phyloP scores from a whole-genome alignment of 2,329 filamentous ascomycete species.

The Fusarium sulawesiense region DNA sequence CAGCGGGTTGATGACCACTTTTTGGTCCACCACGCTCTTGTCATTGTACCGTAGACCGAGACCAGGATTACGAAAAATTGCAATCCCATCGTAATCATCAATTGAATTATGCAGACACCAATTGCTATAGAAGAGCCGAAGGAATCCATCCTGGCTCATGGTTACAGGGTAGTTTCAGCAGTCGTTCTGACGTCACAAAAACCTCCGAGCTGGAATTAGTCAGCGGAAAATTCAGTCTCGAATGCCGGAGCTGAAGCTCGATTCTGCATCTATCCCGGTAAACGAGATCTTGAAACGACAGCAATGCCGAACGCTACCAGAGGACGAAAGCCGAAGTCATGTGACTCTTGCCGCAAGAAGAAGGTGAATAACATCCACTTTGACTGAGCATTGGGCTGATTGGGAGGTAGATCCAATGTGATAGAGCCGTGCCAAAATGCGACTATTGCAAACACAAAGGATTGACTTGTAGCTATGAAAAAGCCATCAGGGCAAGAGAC shows the following conservation, averaged over 20 bases:
- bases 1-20: background rate
- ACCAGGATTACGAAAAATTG: rapidly evolving
- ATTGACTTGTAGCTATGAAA: slow-evolving; percentile 1
- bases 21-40: background rate
- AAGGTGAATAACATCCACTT: too few species aligned
- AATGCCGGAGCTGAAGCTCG: too few species aligned
- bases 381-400: too few species aligned
- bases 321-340: slow-evolving; percentile 2
- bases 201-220: too few species aligned
- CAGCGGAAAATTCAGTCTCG: background rate
- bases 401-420: slow-evolving; percentile 22
- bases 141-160: rapidly evolving
- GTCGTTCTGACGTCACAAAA: too few species aligned
- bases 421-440: background rate
- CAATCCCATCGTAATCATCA: rapidly evolving
- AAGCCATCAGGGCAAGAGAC: background rate
- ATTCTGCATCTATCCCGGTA: background rate
- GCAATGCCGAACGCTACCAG: background rate
- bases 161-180: background rate
- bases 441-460: slow-evolving; percentile 6
- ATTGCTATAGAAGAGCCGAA: background rate
- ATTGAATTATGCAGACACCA: rapidly evolving
- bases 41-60: background rate
- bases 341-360: slow-evolving; percentile 14
- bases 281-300: background rate